phyloP scores from a whole-genome alignment of 192 early-diverging fungal genomes.

The Backusella psychrophila region DNA sequence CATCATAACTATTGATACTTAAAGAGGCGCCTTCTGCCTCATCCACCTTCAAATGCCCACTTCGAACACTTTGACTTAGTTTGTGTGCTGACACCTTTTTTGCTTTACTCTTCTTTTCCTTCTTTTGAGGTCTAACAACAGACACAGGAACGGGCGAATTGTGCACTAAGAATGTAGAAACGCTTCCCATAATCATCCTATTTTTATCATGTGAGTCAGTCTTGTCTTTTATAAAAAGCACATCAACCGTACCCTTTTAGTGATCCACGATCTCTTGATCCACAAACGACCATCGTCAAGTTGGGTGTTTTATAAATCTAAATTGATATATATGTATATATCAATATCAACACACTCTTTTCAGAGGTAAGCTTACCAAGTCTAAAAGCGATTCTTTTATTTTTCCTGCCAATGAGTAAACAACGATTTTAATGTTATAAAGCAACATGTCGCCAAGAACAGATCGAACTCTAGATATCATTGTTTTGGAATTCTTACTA shows the following conservation, averaged over 20 bases:
- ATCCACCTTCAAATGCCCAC: slow-evolving; percentile 34
- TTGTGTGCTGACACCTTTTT: slow-evolving; percentile 26
- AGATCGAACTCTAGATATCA: slow-evolving; percentile 27
- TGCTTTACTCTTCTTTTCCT: slow-evolving; percentile 28
- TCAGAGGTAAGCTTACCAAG: slow-evolving; percentile 16
- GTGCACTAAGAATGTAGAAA: slow-evolving; percentile 49
- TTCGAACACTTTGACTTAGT: slow-evolving; percentile 35
- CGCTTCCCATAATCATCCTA: slow-evolving; percentile 48
- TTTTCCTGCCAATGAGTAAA: slow-evolving; percentile 27
- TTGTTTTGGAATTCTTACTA: slow-evolving; percentile 22
- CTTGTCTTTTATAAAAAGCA: no score
- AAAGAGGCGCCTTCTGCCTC: slow-evolving; percentile 17
- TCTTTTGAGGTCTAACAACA: slow-evolving; percentile 46
- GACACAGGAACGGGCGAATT: slow-evolving; percentile 51
- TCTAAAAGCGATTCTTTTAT: slow-evolving; percentile 22
- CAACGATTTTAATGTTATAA: slow-evolving; percentile 32
- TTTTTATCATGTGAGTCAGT: no score
- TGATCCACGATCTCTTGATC: slow-evolving; percentile 47
- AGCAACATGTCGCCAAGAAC: slow-evolving; percentile 33
- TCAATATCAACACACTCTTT: background rate
- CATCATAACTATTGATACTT: slow-evolving; percentile 22
- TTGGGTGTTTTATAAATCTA: slow-evolving; percentile 9
- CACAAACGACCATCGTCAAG: slow-evolving; percentile 47
- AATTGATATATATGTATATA: background rate
- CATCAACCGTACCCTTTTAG: slow-evolving; percentile 40